Percentiles rank a stretch among this genome's conserved stretches.
These are phyloP conservation scores for Daldinia childiae DNA, from an alignment of 495 filamentous ascomycete species.

Conservation along the genomic window DNA sequence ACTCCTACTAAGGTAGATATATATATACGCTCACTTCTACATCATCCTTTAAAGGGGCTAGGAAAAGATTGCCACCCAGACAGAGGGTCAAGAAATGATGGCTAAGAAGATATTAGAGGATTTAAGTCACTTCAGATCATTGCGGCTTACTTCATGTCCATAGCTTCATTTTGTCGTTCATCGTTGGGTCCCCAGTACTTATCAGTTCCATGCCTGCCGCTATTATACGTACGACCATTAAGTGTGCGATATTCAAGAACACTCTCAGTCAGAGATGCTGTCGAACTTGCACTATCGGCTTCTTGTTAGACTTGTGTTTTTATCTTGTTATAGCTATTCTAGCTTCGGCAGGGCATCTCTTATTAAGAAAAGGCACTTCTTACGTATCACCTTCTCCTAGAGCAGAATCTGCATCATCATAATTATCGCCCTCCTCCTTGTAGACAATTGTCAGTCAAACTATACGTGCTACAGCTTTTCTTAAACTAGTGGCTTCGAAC, in stretches of 20 bases:
- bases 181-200: constrained; percentile 54
- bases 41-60: constrained; percentile 66
- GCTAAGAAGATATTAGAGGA: constrained; percentile 29
- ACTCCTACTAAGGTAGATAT: background rate
- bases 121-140: background rate
- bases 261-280: constrained; percentile 56
- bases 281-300: constrained; percentile 45
- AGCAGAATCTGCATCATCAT: constrained; percentile 52
- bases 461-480: background rate
- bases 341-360: background rate
- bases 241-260: constrained; percentile 57
- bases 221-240: constrained; percentile 55
- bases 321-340: background rate
- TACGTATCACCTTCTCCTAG: constrained; percentile 48
- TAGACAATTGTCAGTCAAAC: constrained; percentile 11
- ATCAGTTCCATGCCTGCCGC: constrained; percentile 31
- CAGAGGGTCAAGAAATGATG: constrained; percentile 54
- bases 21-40: constrained; percentile 19
- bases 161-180: constrained; percentile 50
- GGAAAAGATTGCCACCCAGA: constrained; percentile 65
- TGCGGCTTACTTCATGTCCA: constrained; percentile 51
- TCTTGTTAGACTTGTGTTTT: constrained; percentile 10
- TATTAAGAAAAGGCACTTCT: constrained; percentile 13
- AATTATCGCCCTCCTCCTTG: constrained; percentile 22
- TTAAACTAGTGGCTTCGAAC: background rate